Percentiles rank a stretch among this genome's conserved stretches.
Conservation (phyloP, 805 yeast genomes). For the Candida germanica region DNA sequence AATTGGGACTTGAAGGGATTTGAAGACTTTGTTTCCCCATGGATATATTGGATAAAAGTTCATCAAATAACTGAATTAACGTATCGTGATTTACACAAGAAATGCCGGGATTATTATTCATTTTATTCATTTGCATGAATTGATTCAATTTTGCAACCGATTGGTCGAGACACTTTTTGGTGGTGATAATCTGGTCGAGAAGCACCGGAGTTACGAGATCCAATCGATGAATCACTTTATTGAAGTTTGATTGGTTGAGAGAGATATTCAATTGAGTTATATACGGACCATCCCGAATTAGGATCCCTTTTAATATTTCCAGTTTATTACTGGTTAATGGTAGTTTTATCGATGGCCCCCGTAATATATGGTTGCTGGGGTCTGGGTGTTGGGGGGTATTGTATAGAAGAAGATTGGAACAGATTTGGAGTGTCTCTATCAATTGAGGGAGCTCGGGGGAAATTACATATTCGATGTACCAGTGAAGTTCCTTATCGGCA, state of each 20-base stretch:
- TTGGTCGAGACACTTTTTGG: conserved; percentile 41
- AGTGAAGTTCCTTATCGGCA: conserved; percentile 29
- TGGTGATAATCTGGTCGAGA: conserved; percentile 45
- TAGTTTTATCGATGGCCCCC: conserved; percentile 47
- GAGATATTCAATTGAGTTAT: conserved; percentile 46
- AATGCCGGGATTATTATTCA: conserved; percentile 2
- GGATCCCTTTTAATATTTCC: conserved; percentile 57
- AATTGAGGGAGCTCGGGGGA: conserved; percentile 31
- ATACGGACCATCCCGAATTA: conserved; percentile 53
- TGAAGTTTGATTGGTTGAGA: conserved; percentile 41
- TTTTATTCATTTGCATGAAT: conserved; percentile 4
- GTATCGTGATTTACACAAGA: conserved; percentile 6
- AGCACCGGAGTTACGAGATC: conserved; percentile 30
- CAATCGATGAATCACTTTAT: conserved; percentile 28
- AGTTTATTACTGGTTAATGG: conserved; percentile 56
- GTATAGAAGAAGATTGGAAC: conserved; percentile 33
- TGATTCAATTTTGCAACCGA: conserved; percentile 23
- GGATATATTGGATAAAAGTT: conserved; percentile 24
- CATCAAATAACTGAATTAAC: conserved; percentile 23
- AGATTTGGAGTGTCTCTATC: conserved; percentile 36
- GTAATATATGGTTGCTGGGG: conserved; percentile 15
- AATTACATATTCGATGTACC: conserved; percentile 24
- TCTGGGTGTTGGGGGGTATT: conserved; percentile 20
- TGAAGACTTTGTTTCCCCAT: conserved; percentile 34
- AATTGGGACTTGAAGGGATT: conserved; percentile 45